A percentile compares a stretch with the other conserved stretches of the same genome.
Evolutionary conservation across 306 rosid species (phyloP).

Genomic region (Quercus engelmannii): DNA sequence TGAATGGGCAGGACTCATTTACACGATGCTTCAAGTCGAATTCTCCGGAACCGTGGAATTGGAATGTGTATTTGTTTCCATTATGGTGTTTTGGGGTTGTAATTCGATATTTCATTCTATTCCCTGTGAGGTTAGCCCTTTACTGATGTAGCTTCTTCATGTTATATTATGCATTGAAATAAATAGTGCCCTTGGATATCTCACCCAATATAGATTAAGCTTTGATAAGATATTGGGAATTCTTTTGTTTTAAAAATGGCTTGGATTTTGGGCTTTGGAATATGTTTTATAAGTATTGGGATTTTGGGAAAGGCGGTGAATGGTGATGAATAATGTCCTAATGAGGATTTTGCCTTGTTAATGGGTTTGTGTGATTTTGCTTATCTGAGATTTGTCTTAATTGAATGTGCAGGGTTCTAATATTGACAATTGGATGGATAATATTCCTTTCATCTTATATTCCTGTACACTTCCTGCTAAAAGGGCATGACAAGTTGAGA

Average conservation of each 20-base stretch:
- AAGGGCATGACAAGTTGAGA: conserved; percentile 69
- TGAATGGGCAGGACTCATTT: conserved; percentile 68
- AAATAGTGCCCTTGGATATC: neutral
- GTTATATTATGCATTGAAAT: conserved; percentile 1
- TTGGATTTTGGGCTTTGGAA: neutral
- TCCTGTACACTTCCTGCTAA: conserved; percentile 72
- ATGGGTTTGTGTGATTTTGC: neutral
- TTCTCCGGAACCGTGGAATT: conserved; percentile 95
- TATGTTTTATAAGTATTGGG: neutral
- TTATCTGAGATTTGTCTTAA: conserved; percentile 1
- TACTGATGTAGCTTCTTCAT: neutral
- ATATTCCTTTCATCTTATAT: conserved; percentile 84
- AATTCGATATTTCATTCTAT: conserved; percentile 73
- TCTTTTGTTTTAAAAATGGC: neutral
- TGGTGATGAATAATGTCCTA: neutral
- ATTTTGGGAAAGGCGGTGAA: neutral
- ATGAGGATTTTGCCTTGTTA: neutral
- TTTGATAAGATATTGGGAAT: neutral
- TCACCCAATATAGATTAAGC: conserved; percentile 1
- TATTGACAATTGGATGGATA: conserved; percentile 87
- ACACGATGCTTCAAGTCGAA: conserved; percentile 97
- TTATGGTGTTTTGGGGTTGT: conserved; percentile 94
- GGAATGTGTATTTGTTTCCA: conserved; percentile 95
- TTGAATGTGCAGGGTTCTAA: conserved; percentile 68
- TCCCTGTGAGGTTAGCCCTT: conserved; percentile 71